Evolutionary conservation across 768 basidiomycete genomes (phyloP), one percentile per base, ranked within the genome.

Genomic region (Boletus tomentosulus): DNA sequence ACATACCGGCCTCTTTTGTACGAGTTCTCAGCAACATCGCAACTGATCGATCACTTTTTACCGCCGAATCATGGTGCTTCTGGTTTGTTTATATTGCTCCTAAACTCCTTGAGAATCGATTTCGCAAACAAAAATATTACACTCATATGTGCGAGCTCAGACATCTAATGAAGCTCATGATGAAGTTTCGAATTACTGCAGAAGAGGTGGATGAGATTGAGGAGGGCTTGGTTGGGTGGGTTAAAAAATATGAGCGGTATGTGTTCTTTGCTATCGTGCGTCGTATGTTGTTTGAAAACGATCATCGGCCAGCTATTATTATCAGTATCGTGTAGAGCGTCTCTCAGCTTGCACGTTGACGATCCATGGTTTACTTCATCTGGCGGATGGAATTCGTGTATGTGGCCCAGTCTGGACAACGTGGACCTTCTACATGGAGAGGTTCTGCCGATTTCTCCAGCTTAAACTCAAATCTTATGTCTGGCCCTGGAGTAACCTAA

Each of bases 11-110:
- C 0, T 68, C 72, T 58, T 56, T 61, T 22, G 54, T 76, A 10
- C 53, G 65, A 28, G 54, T 54, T 2, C 51, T 62, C 3, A 69
- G 71, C 0, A 74, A 78, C 57, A 74, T 76, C 9, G 46, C 65
- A 35, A 66, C 10, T 3, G 35, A 62, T 28, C 35, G 25, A 6
- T 57, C 50, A 4, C 34, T 35, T 6, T 60, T 53, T 30, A 60
- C 58, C 2, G 62, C 66, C 1, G 66, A 69, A 46, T 57, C 59
- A 2, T 64, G 57, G 52, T 41, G 30, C 15, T 58, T 64, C 15
- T 67, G 62, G 59, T 51, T 60, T 12, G 30, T 63, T 1, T 59
- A 62, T 13, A 24, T 66, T 5, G 54, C 58, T 0, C 66, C 66
- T 5, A 54, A 52, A 1, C 52, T 53, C n/a, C 52, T 53, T 1